Evolutionary conservation across 805 yeast species (phyloP), one percentile per base, ranked within the genome.

Genomic region (Barnettozyma wickerhamii): DNA sequence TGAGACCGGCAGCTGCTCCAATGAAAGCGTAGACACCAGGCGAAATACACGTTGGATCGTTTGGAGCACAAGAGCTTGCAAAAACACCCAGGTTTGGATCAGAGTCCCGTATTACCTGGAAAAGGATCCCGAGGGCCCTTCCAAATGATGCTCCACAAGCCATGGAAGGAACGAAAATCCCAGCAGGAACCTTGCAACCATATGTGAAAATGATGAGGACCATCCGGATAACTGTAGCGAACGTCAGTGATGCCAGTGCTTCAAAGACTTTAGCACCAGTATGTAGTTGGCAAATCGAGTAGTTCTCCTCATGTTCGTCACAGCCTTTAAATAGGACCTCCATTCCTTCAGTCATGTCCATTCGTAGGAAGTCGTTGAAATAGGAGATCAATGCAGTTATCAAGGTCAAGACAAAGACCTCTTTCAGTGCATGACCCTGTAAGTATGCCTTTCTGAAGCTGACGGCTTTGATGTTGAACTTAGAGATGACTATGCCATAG

Each of bases 311-410:
- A 24, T 62, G 65, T 17, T 67, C 59, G 4, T 58, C 64, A 65
- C 98, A 91, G 57, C 87, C 95, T 53, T 81, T 87, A 63, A 93
- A 93, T 30, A 93, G 66, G 10, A 83, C 66, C 50, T 88, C 90
- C 98, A 93, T 93, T 20, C 88, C 77, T 56, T 90, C 95, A 1
- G 99, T 89, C 99, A 93, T 93, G 59, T 93, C 99, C 29, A 85
- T 65, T 40, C 79, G 71, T 42, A 93, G 69, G 56, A 83, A 93
- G 47, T 79, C 81, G 59, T 87, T 91, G 60, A 84, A 87, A 60
- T 88, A 93, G 30, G 95, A 82, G 32, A 93, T 64, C 12, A 78
- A 59, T 0, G 95, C 81, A 0, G 97, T 85, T 6, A 88, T 56
- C 0, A 77, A 49, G 0, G 95, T 77, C 34, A 93, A 61, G 0